These are phyloP conservation scores for Penicillium sp. DNA, from an alignment of 2,329 filamentous ascomycete genomes.

Conservation along the genomic window DNA sequence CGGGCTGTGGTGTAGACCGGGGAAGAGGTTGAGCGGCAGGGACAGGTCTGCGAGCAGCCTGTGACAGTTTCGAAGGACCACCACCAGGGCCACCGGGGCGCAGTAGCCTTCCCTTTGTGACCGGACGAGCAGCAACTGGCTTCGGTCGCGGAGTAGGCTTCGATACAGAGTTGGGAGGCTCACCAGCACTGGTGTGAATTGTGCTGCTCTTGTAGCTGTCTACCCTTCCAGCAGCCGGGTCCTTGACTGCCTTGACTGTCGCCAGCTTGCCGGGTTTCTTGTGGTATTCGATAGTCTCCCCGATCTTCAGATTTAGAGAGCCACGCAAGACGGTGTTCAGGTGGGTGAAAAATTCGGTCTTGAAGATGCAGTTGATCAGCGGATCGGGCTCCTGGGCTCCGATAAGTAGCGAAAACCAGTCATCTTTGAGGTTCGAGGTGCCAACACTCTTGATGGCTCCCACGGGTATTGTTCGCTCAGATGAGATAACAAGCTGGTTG, in stretches of 20 bases:
- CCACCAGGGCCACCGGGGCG: slow-evolving; percentile 84
- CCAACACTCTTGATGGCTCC: slow-evolving; percentile 87
- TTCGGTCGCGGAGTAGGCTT: slow-evolving; percentile 84
- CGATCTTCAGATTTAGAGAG: slow-evolving; percentile 77
- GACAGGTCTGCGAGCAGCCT: slow-evolving; percentile 35
- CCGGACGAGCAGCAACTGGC: slow-evolving; percentile 80
- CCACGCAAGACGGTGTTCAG: slow-evolving; percentile 77
- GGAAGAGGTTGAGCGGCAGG: slow-evolving; percentile 41
- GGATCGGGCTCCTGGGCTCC: slow-evolving; percentile 89
- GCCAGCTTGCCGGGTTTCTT: slow-evolving; percentile 96
- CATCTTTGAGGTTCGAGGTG: slow-evolving; percentile 77
- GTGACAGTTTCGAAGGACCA: slow-evolving; percentile 68
- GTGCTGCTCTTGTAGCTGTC: slow-evolving; percentile 94
- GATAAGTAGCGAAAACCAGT: slow-evolving; percentile 93
- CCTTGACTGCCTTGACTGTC: slow-evolving; percentile 84
- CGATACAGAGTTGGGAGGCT: slow-evolving; percentile 78
- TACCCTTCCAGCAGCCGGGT: slow-evolving; percentile 67
- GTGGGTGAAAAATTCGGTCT: slow-evolving; percentile 96
- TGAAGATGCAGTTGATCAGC: slow-evolving; percentile 88
- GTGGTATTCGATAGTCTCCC: slow-evolving; percentile 86
- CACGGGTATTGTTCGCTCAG: slow-evolving; percentile 78
- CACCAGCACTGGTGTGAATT: slow-evolving; percentile 81
- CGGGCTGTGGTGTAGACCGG: slow-evolving; percentile 32
- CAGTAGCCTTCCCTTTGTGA: slow-evolving; percentile 89
- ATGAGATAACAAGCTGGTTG: slow-evolving; percentile 73